Evolutionary conservation across 2,329 filamentous ascomycete genomes (phyloP), one percentile per base, ranked within the genome.

Genomic region (Xylariaceae sp.): DNA sequence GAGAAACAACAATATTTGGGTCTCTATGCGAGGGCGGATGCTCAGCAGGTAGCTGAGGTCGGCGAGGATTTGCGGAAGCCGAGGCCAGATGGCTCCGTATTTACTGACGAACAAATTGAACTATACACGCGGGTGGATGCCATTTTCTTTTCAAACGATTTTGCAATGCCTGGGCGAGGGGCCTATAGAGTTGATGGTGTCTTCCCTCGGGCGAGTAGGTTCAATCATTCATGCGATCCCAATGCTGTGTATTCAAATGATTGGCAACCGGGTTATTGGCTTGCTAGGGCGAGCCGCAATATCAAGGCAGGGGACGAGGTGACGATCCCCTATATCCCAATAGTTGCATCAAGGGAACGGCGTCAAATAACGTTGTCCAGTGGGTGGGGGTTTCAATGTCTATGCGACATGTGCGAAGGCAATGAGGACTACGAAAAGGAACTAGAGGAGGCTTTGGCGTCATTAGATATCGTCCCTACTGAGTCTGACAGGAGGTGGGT

Each of bases 191-290:
- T 2, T 19, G 6, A 3, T 7, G 57, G 19, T n/a, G 9, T 60
- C 20, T 62, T 52, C 37, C 1, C 40, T 6, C 18, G 41, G 9
- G 57, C 57, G 21, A 53, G 48, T 47, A 54, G 57, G 19, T 52
- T 62, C 16, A 62, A 62, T 10, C 60, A 62, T 26, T 56, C 49
- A 9, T 62, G 60, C 18, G 52, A 60, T 19, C 42, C 50, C 12
- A 62, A 62, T 48, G 2, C 56, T 16, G 7, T 2, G 7, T 56
- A 48, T 21, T 40, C 12, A 16, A 19, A 37, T 16, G 7, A 14
- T 2, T 4, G 12, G 23, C 12, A 14, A 1, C 45, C 51, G 9
- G 57, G 52, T 2, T 44, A 44, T 41, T 58, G 18, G 5, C 1
- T 40, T 5, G 40, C 29, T 12, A 29, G 9, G 9, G 50, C 60